Evolutionary conservation across 495 filamentous ascomycete genomes (phyloP).

Genomic region (Neurospora discreta): DNA sequence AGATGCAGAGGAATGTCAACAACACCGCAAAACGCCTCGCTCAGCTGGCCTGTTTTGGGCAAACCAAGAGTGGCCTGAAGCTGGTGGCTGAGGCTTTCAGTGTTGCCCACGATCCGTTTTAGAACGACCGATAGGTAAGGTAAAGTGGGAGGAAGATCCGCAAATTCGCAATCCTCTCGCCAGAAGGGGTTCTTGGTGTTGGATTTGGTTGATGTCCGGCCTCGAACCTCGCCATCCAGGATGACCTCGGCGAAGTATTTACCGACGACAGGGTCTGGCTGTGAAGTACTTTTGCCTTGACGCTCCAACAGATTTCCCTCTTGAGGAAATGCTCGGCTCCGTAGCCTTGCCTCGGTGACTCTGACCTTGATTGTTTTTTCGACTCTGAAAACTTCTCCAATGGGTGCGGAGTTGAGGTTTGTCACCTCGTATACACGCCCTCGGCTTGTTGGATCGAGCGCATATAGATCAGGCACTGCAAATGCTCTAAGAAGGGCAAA

Average conservation of each 20-base stretch:
- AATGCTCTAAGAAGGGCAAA: constrained; percentile 88
- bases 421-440: constrained; percentile 29
- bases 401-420: constrained; percentile 26
- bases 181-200: constrained; percentile 84
- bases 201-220: constrained; percentile 70
- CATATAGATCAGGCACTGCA: constrained; percentile 87
- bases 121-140: constrained; percentile 73
- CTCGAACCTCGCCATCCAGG: constrained; percentile 79
- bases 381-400: constrained; percentile 43
- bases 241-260: constrained; percentile 88
- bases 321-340: constrained; percentile 12
- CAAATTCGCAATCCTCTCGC: constrained; percentile 84
- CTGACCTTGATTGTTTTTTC: constrained; percentile 47
- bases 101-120: constrained; percentile 50
- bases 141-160: constrained; percentile 68
- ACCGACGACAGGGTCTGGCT: constrained; percentile 30
- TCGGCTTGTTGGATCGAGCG: constrained; percentile 28
- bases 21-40: constrained; percentile 49
- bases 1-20: constrained; percentile 82
- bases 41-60: constrained; percentile 23
- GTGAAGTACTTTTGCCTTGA: constrained; percentile 16
- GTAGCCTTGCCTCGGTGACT: constrained; percentile 49
- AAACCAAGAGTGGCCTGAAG: constrained; percentile 33
- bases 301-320: constrained; percentile 23
- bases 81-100: constrained; percentile 31